These are phyloP conservation scores for Spencermartinsiella europaea DNA, from an alignment of 805 yeast genomes.

Conservation along the genomic window DNA sequence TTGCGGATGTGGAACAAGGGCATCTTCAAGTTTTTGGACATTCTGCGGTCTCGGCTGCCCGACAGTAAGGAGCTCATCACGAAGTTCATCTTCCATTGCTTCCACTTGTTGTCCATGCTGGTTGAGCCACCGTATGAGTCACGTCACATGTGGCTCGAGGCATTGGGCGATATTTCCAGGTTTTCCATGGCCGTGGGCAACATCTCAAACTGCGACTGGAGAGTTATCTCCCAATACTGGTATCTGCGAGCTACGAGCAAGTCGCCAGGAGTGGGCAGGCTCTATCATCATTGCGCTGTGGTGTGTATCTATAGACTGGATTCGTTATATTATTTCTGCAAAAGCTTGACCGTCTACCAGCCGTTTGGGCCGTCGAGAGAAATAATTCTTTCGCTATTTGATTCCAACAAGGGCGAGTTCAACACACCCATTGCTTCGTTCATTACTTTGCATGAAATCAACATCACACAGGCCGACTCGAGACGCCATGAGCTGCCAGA, in stretches of 20 bases:
- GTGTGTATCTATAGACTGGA: slow-evolving; percentile 62
- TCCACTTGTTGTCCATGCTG: slow-evolving; percentile 19
- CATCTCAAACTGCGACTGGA: slow-evolving; percentile 81
- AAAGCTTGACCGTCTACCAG: slow-evolving; percentile 17
- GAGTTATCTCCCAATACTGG: slow-evolving; percentile 78
- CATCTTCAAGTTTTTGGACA: slow-evolving; percentile 23
- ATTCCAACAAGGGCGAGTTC: slow-evolving; percentile 12
- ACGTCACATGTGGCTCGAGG: slow-evolving; percentile 62
- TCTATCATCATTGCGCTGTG: slow-evolving; percentile 82
- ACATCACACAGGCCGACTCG: slow-evolving; percentile 4
- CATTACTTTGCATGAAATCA: slow-evolving; percentile 17
- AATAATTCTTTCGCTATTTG: slow-evolving; percentile 16
- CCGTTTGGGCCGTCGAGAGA: slow-evolving; percentile 20
- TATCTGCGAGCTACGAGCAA: slow-evolving; percentile 66
- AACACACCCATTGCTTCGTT: slow-evolving; percentile 12
- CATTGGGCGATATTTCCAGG: slow-evolving; percentile 77
- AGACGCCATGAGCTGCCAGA: slow-evolving; percentile 4
- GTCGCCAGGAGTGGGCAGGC: slow-evolving; percentile 77
- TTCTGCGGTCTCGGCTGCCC: slow-evolving; percentile 17
- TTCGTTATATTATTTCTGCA: slow-evolving; percentile 23
- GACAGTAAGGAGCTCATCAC: slow-evolving; percentile 16
- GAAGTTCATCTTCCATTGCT: slow-evolving; percentile 20
- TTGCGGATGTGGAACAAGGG: slow-evolving; percentile 24
- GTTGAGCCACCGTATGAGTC: slow-evolving; percentile 25
- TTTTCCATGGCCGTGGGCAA: slow-evolving; percentile 85